Evolutionary conservation across 306 rosid genomes (phyloP), one percentile per base, ranked within the genome.

Genomic region (Chamaecrista fasciculata): DNA sequence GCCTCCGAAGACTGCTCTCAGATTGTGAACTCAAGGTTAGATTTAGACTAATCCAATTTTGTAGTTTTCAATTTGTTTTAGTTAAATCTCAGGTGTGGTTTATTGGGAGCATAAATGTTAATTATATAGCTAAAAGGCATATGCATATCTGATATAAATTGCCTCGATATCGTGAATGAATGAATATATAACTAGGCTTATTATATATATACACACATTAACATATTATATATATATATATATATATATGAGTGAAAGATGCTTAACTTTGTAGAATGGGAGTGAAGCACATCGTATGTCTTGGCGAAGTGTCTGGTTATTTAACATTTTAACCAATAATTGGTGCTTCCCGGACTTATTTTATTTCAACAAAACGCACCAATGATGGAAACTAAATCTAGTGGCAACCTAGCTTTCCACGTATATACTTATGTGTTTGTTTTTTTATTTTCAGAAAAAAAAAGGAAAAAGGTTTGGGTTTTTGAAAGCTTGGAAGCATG

Each of bases 341-440:
- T 87, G 85, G 82, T 23, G 57, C n/a, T 76, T 70, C 24, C 1
- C 48, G 52, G 61, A 33, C 58, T 77, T 76, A 59, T 26, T 65
- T 61, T 86, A 62, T 78, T 71, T 71, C 42, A 78, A 72, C 60
- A 79, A 66, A 61, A 79, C 80, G 69, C 67, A 70, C 79, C 81
- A 84, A 81, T 86, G 67, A 84, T 86, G 79, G 65, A 72, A 40
- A 46, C 48, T 36, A 65, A 65, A 71, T 80, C 80, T 65, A 86
- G 83, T 85, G 86, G 90, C 20, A 80, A 60, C 20, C 4, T 47
- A 51, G 76, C 92, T 87, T 85, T 89, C 82, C 95, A 89, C 95
- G 89, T 71, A 67, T 71, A n/a, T n/a, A n/a, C n/a, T n/a, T n/a
- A n/a, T n/a, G n/a, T n/a, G n/a, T n/a, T n/a, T n/a, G n/a, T n/a